phyloP scores from a whole-genome alignment of 164 flowering plant genomes.

The Chimonanthus salicifolius region DNA sequence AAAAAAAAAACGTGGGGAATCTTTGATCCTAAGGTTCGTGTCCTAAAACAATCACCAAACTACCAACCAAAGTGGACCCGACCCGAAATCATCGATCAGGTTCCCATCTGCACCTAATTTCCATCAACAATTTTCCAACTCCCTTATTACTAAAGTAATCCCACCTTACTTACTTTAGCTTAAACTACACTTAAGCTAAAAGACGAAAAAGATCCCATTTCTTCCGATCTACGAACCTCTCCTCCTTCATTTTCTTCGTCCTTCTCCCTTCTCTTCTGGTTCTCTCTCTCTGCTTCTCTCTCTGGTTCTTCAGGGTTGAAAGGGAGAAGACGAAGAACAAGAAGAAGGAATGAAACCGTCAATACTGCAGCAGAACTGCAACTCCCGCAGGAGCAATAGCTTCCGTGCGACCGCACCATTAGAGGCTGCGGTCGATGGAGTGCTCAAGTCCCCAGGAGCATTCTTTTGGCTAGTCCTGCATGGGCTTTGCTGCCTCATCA shows the following conservation, averaged over 20 bases:
- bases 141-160: background rate
- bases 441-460: conserved; percentile 53
- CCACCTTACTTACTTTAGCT: background rate
- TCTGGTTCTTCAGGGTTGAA: background rate
- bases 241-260: background rate
- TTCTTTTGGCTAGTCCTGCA: conserved; percentile 71
- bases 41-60: background rate
- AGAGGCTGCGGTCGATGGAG: conserved; percentile 40
- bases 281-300: background rate
- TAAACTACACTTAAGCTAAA: background rate
- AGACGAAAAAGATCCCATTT: background rate
- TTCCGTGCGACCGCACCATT: conserved; percentile 40
- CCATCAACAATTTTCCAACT: background rate
- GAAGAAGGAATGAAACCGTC: background rate
- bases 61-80: background rate
- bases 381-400: conserved; percentile 46
- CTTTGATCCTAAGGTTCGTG: background rate
- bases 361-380: conserved; percentile 4
- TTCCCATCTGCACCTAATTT: background rate
- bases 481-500: conserved; percentile 70
- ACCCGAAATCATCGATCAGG: background rate
- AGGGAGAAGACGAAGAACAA: background rate
- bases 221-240: background rate
- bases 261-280: background rate
- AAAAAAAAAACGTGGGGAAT: background rate